Percentiles rank a stretch among this genome's conserved stretches.
phyloP scores from a whole-genome alignment of 352 stramenopile genomes.

The Globisporangium canariense region DNA sequence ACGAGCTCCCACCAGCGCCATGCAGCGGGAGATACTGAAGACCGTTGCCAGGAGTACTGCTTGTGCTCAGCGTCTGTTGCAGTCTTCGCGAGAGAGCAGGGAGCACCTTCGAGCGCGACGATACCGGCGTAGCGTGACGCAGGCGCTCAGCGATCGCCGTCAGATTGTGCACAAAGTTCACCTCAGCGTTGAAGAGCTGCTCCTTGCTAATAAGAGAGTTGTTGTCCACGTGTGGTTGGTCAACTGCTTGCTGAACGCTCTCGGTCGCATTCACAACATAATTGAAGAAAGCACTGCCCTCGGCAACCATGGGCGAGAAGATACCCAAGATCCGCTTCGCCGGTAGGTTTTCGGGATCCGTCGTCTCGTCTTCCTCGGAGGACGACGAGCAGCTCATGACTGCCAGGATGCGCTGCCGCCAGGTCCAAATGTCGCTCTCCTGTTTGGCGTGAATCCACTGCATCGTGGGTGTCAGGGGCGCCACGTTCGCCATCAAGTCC shows the following conservation, averaged over 20 bases:
- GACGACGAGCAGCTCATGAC: constrained; percentile 4
- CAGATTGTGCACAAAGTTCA: constrained; percentile 30
- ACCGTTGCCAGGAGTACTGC: background rate
- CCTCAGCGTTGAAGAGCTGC: constrained; percentile 28
- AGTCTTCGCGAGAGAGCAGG: constrained; percentile 15
- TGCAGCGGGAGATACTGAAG: constrained; percentile 21
- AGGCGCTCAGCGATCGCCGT: constrained; percentile 29
- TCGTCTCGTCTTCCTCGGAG: background rate
- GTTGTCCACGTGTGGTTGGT: background rate
- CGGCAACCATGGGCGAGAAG: constrained; percentile 10
- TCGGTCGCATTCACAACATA: background rate
- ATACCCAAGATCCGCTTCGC: constrained; percentile 8
- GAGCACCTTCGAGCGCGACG: constrained; percentile 10
- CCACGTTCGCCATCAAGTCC: constrained; percentile 9
- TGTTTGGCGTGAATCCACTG: constrained; percentile 28
- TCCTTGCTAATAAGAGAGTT: constrained; percentile 18
- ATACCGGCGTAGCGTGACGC: constrained; percentile 22
- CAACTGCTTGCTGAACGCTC: background rate
- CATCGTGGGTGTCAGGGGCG: constrained; percentile 18
- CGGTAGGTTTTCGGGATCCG: background rate
- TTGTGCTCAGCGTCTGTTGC: constrained; percentile 15
- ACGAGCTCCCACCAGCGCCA: background rate
- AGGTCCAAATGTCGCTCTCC: constrained; percentile 10
- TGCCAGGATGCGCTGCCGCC: constrained; percentile 8
- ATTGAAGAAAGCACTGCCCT: constrained; percentile 3